phyloP scores from a whole-genome alignment of 2,329 filamentous ascomycete species.

The Phyllosticta capitalensis region DNA sequence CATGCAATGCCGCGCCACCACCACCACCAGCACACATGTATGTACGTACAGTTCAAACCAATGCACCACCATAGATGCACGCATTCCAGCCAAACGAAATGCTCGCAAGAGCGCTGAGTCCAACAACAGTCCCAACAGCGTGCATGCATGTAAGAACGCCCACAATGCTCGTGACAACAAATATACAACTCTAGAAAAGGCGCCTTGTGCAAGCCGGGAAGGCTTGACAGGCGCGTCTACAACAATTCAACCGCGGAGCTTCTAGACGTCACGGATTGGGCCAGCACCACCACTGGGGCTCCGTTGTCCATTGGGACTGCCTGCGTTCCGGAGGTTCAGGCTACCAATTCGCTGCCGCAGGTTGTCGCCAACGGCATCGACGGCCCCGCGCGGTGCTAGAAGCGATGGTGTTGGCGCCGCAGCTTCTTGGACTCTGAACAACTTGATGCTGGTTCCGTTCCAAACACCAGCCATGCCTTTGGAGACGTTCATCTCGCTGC shows the following conservation, averaged over 20 bases:
- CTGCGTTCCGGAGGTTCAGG: constrained; percentile 54
- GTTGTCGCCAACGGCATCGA: constrained; percentile 86
- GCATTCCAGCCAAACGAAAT: neutral
- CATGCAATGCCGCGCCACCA: neutral
- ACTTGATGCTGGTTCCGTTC: constrained; percentile 79
- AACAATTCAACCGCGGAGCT: neutral
- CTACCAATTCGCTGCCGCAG: constrained; percentile 79
- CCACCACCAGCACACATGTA: neutral
- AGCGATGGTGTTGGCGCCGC: constrained; percentile 71
- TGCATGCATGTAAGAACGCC: neutral
- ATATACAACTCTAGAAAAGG: neutral
- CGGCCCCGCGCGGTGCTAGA: constrained; percentile 76
- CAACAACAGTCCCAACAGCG: neutral
- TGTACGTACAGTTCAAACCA: neutral
- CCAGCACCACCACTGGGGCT: constrained; percentile 13
- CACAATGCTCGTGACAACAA: neutral
- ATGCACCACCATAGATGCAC: neutral
- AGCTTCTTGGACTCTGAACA: constrained; percentile 85
- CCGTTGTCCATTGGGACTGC: constrained; percentile 15
- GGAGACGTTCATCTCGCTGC: constrained; percentile 76
- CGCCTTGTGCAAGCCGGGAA: neutral
- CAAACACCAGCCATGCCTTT: constrained; percentile 86
- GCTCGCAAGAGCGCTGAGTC: neutral
- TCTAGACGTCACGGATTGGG: constrained; percentile 27
- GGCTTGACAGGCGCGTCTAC: neutral